Evolutionary conservation across 495 filamentous ascomycete species (phyloP), one percentile per base, ranked within the genome.

Genomic region (Aspergillus conjunctus): DNA sequence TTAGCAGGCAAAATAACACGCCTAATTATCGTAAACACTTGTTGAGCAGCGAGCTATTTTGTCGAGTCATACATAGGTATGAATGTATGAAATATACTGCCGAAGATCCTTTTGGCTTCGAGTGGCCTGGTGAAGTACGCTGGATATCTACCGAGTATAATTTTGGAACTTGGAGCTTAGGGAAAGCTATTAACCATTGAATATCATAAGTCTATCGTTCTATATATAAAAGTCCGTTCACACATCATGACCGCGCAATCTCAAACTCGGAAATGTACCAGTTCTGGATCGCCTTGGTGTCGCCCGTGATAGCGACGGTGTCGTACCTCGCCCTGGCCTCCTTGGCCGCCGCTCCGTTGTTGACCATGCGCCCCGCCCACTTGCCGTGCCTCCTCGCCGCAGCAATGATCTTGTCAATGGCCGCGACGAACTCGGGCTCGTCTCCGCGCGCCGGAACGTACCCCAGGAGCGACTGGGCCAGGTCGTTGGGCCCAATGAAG

Each of bases 401-500:
- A 10, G 49, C 56, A 10, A 74, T 60, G 56, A 73, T 73, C 48
- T 65, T 71, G 3, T 71, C 66, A 10, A 76, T 64, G 1, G 73
- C 73, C 1, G 44, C 62, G 14, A 72, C 59, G 57, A 77, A 73
- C 37, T 71, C 68, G 4, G 68, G 69, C 60, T 73, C 71, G 49
- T 68, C 56, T 0, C 69, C 71, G 22, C 58, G 60, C 6, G 67
- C 67, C 4, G 69, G 68, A 15, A 70, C 66, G 60, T 69, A 68
- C 4, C 69, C 69, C 46, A 72, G 64, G 0, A 69, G 6, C 8
- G 65, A 65, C 12, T 64, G 60, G 1, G 69, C 68, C 31, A 73
- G 61, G 58, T 75, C 70, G 51, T 71, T 91, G 0, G 91, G 91
- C 0, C 91, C 91, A 52, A 93, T 80, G 56, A 95, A 89, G 1